Evolutionary conservation across 2,329 filamentous ascomycete species (phyloP), one percentile per base, ranked within the genome.

Genomic region (Samsoniella hepiali): DNA sequence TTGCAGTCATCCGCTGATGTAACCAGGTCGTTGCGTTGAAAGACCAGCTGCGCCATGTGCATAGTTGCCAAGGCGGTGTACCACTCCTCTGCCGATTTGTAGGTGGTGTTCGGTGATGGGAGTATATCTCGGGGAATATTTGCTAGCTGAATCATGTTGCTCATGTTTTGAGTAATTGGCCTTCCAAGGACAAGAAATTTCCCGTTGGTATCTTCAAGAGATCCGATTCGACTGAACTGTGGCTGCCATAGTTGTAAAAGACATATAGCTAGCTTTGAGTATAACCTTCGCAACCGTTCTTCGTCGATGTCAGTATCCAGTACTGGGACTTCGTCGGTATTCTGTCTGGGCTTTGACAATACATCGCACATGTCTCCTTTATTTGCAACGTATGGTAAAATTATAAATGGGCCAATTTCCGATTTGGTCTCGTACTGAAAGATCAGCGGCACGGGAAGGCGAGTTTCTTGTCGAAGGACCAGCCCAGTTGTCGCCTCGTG

Each of bases 81-180:
- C 71, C 76, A 80, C 9, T 76, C 73, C 32, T 75, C 73, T 2
- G 75, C 69, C 32, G 63, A 70, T 5, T 34, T 5, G 15, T 70
- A 73, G 22, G 22, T 22, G 6, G 63, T 67, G 7, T 8, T 31
- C 27, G 27, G 31, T 3, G 67, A 17, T 1, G 71, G 70, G 2
- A 73, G 58, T 2, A 72, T 53, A 0, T 42, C 44, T 3, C 13
- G 36, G 1, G 71, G 70, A 45, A 74, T 68, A 11, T 72, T 71
- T 15, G 67, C 63, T 1, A 71, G 58, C 5, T 63, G 67, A 40
- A 75, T 50, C 63, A 77, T 69, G 27, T 78, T 72, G 59, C 74
- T 80, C 76, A 82, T 79, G 60, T 78, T 78, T 1, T 73, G 69
- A 2, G 75, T 77, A 3, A 81, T 63, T 3, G 78, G 78, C n/a